phyloP scores from a whole-genome alignment of 1,284 basidiomycete species.

The Afroboletus lepidellus region DNA sequence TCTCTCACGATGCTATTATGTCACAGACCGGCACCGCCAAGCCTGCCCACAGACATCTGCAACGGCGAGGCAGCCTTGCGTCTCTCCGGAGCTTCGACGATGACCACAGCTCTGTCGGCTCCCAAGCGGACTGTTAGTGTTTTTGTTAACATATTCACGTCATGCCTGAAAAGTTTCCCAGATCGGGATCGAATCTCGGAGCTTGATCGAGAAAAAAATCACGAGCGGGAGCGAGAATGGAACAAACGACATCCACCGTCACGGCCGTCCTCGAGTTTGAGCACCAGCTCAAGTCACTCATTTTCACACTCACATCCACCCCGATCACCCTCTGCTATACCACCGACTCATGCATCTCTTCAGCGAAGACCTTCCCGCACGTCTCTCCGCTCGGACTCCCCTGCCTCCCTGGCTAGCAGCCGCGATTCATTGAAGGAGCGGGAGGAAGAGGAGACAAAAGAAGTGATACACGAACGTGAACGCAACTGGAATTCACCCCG shows the following conservation, averaged over 20 bases:
- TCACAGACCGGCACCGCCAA: slow-evolving; percentile 25
- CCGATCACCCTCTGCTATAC: slow-evolving; percentile 36
- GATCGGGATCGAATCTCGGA: slow-evolving; percentile 46
- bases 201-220: slow-evolving; percentile 40
- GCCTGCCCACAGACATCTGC: slow-evolving; percentile 17
- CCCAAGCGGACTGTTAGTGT: slow-evolving; percentile 47
- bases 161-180: slow-evolving; percentile 20
- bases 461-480: slow-evolving; percentile 43
- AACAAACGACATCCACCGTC: slow-evolving; percentile 45
- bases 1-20: slow-evolving; percentile 21
- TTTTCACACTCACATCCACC: slow-evolving; percentile 34
- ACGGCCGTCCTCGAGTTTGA: slow-evolving; percentile 33
- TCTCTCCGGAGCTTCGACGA: slow-evolving; percentile 40
- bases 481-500: slow-evolving; percentile 61
- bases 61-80: slow-evolving; percentile 36
- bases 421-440: slow-evolving; percentile 35
- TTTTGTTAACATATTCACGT: not conserved
- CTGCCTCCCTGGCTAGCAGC: slow-evolving; percentile 39
- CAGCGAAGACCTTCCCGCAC: slow-evolving; percentile 31
- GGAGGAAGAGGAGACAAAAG: slow-evolving; percentile 37
- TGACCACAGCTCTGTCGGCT: slow-evolving; percentile 41
- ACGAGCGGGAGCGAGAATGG: slow-evolving; percentile 54
- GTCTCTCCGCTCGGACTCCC: slow-evolving; percentile 42
- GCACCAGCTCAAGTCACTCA: slow-evolving; percentile 32
- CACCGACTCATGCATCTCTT: slow-evolving; percentile 35